These are phyloP conservation scores for Gnomoniopsis smithogilvyi DNA, from an alignment of 2,329 filamentous ascomycete genomes.

Conservation along the genomic window DNA sequence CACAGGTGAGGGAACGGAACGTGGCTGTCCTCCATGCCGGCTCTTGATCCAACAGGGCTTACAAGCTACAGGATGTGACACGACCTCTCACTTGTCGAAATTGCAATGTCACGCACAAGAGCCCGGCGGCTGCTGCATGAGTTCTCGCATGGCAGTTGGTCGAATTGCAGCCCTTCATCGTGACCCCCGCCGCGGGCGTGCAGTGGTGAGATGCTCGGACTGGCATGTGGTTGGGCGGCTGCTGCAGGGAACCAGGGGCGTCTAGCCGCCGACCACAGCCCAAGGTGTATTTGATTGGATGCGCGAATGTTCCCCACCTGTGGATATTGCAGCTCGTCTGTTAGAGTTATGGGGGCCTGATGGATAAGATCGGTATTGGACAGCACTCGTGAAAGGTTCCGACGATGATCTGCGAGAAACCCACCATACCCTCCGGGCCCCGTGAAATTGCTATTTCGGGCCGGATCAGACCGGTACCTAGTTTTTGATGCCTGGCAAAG, in stretches of 20 bases:
- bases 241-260: slow-evolving; percentile 27
- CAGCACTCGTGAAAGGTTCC: too few species aligned
- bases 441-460: too few species aligned
- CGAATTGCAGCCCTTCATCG: slow-evolving; percentile 21
- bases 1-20: slow-evolving; percentile 30
- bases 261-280: slow-evolving; percentile 17
- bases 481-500: too few species aligned
- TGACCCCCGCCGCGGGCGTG: slow-evolving; percentile 22
- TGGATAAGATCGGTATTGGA: too few species aligned
- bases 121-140: slow-evolving; percentile 35
- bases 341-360: not conserved
- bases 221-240: slow-evolving; percentile 38
- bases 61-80: slow-evolving; percentile 28
- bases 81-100: slow-evolving; percentile 40
- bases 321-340: slow-evolving; percentile 8
- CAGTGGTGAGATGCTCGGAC: slow-evolving; percentile 24
- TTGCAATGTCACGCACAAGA: slow-evolving; percentile 28
- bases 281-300: slow-evolving; percentile 10
- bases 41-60: slow-evolving; percentile 24
- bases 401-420: too few species aligned
- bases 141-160: slow-evolving; percentile 35
- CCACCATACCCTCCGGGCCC: too few species aligned
- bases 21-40: slow-evolving; percentile 25
- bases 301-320: slow-evolving; percentile 3
- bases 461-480: too few species aligned